These are phyloP conservation scores for Straminergon stramineum DNA, from an alignment of 225 moss, liverwort and hornwort genomes.

Conservation along the genomic window DNA sequence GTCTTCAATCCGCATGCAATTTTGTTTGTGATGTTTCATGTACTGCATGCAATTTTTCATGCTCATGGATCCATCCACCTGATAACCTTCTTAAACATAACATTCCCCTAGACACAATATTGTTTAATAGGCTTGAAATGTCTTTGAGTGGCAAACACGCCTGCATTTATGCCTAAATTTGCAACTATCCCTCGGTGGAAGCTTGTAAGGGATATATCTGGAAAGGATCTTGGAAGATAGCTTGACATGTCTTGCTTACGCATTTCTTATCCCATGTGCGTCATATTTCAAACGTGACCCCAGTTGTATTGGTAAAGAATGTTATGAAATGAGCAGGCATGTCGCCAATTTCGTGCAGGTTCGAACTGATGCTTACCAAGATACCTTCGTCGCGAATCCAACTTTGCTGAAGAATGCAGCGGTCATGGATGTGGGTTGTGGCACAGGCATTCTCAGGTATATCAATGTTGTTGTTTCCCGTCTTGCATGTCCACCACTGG, in stretches of 20 bases:
- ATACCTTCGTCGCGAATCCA: constrained; percentile 38
- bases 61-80: background rate
- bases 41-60: background rate
- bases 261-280: background rate
- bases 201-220: background rate
- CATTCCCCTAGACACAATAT: background rate
- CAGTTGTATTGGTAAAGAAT: background rate
- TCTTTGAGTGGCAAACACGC: background rate
- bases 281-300: background rate
- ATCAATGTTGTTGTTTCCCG: background rate
- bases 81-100: background rate
- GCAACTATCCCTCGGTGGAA: background rate
- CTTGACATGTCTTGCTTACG: background rate
- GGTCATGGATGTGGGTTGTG: constrained; percentile 82
- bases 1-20: background rate
- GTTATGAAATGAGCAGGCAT: background rate
- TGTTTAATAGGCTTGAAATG: background rate
- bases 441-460: constrained; percentile 79
- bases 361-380: background rate
- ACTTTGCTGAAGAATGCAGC: constrained; percentile 59
- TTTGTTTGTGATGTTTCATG: background rate
- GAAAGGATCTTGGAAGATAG: background rate
- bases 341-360: background rate
- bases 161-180: background rate
- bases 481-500: background rate